phyloP scores from a whole-genome alignment of 306 rosid genomes.

The Cicer arietinum region DNA sequence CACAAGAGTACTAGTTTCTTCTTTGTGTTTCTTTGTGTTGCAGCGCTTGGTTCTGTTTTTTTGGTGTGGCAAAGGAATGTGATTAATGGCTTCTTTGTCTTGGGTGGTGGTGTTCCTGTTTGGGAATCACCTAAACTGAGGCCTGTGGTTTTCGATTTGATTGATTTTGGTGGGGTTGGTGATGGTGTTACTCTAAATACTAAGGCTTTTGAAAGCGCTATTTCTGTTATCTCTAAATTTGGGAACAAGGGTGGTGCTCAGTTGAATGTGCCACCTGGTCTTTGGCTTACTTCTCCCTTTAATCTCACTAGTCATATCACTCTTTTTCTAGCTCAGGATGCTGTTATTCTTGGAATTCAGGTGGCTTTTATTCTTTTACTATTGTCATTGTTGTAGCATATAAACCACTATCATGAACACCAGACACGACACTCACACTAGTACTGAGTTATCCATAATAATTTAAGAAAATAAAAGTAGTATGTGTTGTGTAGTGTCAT shows the following conservation, averaged over 20 bases:
- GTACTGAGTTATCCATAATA: too few species aligned
- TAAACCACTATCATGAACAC: too few species aligned
- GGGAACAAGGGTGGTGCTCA: conserved; percentile 78
- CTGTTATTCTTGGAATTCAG: conserved; percentile 80
- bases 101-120: conserved; percentile 43
- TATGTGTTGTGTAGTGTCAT: background rate
- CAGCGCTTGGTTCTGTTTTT: conserved; percentile 62
- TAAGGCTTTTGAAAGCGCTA: conserved; percentile 74
- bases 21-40: conserved; percentile 65
- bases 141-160: conserved; percentile 73
- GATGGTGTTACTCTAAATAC: conserved; percentile 83
- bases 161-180: conserved; percentile 89
- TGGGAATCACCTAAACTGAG: conserved; percentile 60
- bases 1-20: conserved; percentile 57
- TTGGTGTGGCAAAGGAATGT: conserved; percentile 64
- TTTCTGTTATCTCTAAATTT: conserved; percentile 67
- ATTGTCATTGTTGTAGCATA: background rate
- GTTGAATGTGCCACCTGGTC: conserved; percentile 90
- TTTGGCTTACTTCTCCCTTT: conserved; percentile 93
- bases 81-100: conserved; percentile 49
- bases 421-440: too few species aligned
- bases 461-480: too few species aligned
- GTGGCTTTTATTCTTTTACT: background rate
- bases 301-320: conserved; percentile 91
- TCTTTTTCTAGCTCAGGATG: conserved; percentile 73